Conservation (phyloP, 352 stramenopile species). For the Phytophthora podocarpi region DNA sequence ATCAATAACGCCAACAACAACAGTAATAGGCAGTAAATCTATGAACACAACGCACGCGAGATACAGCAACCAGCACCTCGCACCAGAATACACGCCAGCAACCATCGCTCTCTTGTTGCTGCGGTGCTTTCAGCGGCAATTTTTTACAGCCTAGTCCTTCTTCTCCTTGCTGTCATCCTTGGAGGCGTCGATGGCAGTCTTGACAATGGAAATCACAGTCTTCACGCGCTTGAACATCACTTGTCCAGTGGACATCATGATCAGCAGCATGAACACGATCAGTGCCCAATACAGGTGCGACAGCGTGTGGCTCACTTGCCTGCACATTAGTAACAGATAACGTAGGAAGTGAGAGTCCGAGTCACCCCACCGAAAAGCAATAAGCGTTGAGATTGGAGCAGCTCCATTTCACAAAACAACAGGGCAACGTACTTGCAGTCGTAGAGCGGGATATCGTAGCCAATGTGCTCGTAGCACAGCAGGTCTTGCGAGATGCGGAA, state of each 20-base stretch:
- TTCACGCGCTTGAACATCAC: conserved; percentile 88
- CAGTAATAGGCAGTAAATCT: conserved; percentile 21
- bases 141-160: conserved; percentile 53
- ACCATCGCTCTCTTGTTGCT: conserved; percentile 3
- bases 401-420: neutral
- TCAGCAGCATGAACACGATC: conserved; percentile 88
- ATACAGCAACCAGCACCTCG: conserved; percentile 15
- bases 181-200: conserved; percentile 62
- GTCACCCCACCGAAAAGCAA: conserved; percentile 2
- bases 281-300: conserved; percentile 89
- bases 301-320: conserved; percentile 85
- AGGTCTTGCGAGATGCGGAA: conserved; percentile 88
- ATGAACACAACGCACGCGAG: conserved; percentile 29
- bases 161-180: conserved; percentile 61
- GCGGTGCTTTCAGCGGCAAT: conserved; percentile 3
- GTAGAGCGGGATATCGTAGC: conserved; percentile 88
- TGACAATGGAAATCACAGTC: conserved; percentile 74
- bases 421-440: conserved; percentile 86
- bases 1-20: no score
- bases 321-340: conserved; percentile 32
- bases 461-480: conserved; percentile 85
- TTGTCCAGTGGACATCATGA: conserved; percentile 81
- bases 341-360: conserved; percentile 7
- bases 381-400: neutral
- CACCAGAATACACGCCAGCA: conserved; percentile 14